Evolutionary conservation across 2,329 filamentous ascomycete genomes (phyloP).

Genomic region (Diplodia intermedia): DNA sequence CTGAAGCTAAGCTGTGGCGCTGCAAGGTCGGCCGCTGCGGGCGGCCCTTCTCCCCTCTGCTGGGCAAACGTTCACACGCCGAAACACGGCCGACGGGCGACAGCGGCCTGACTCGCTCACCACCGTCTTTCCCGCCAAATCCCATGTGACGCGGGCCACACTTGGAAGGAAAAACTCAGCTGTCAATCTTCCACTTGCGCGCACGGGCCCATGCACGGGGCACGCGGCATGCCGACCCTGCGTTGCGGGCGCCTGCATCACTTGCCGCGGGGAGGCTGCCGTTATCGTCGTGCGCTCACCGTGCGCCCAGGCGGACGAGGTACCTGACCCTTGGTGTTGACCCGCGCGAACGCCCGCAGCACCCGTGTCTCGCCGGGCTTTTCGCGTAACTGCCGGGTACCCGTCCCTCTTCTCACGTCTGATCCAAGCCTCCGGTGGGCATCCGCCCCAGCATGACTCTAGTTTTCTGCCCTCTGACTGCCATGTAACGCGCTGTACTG

Average conservation of each 20-base stretch:
- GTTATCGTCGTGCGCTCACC: constrained; percentile 12
- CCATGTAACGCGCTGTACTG: background rate
- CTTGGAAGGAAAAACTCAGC: constrained; percentile 23
- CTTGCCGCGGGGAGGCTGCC: constrained; percentile 5
- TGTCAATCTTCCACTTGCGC: constrained; percentile 8
- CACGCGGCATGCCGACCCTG: constrained; percentile 5
- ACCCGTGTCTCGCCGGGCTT: background rate
- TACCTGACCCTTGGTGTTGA: constrained; percentile 26
- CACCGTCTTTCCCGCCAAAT: constrained; percentile 27
- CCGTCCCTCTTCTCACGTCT: background rate
- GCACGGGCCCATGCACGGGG: background rate
- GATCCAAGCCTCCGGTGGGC: background rate
- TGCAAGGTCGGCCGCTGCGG: background rate
- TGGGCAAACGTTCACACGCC: background rate
- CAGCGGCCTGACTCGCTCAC: constrained; percentile 14
- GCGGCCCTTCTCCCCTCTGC: constrained; percentile 2
- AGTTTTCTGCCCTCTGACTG: background rate
- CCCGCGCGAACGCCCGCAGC: background rate
- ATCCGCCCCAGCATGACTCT: background rate
- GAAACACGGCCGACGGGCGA: constrained; percentile 23
- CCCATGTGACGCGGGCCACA: constrained; percentile 30
- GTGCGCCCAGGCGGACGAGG: background rate
- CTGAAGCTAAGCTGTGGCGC: constrained; percentile 19
- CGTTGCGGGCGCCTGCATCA: constrained; percentile 14
- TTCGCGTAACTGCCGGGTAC: background rate